A percentile compares a stretch with the other conserved stretches of the same genome.
phyloP scores from a whole-genome alignment of 768 basidiomycete species.

The Russula brevipes region DNA sequence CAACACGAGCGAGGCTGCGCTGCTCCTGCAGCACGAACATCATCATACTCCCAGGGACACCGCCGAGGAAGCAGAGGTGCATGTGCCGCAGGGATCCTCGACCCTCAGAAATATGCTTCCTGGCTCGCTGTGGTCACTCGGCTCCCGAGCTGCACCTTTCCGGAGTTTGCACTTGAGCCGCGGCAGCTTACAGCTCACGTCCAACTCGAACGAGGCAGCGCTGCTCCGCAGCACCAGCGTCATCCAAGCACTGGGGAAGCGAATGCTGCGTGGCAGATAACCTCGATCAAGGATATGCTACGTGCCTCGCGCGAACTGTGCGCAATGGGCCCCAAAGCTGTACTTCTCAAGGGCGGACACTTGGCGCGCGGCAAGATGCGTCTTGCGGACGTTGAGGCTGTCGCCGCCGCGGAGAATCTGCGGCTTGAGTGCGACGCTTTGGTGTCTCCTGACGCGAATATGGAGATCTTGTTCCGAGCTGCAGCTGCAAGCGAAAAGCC shows the following conservation, averaged over 20 bases:
- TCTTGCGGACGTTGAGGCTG: conserved; percentile 39
- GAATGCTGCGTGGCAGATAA: conserved; percentile 31
- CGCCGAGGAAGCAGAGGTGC: no score
- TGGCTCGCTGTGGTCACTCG: no score
- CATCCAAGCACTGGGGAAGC: background rate
- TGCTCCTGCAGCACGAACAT: conserved; percentile 46
- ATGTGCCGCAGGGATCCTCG: no score
- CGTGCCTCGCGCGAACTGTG: conserved; percentile 47
- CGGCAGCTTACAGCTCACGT: conserved; percentile 48
- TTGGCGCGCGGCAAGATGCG: conserved; percentile 36
- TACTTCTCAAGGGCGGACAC: conserved; percentile 87
- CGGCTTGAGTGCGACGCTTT: background rate
- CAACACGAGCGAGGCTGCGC: conserved; percentile 75
- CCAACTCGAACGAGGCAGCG: conserved; percentile 78
- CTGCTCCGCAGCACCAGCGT: conserved; percentile 48
- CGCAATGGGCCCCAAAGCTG: conserved; percentile 45
- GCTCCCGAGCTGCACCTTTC: no score
- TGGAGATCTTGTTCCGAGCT: conserved; percentile 51
- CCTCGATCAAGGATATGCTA: conserved; percentile 55
- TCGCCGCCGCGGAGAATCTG: background rate
- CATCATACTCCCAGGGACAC: no score
- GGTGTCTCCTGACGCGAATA: conserved; percentile 47
- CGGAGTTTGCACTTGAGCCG: no score
- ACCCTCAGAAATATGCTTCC: no score
- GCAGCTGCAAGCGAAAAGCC: conserved; percentile 5